These are phyloP conservation scores for Kalmanozyma brasiliensis DNA, from an alignment of 1,284 basidiomycete species.

Conservation along the genomic window DNA sequence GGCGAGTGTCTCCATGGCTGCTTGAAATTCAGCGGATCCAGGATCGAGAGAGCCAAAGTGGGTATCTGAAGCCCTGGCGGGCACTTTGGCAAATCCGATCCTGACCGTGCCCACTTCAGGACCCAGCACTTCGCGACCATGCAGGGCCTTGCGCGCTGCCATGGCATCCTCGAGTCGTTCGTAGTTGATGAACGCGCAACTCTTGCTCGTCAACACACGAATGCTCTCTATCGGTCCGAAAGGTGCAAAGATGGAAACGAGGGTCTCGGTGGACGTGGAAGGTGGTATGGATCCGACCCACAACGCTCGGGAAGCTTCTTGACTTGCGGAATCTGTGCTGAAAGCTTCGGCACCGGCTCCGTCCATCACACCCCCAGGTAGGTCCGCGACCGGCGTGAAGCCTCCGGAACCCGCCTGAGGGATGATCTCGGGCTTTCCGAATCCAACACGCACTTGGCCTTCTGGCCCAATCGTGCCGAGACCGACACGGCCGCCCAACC, in stretches of 20 bases:
- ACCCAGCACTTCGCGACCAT: slow-evolving; percentile 92
- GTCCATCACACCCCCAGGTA: slow-evolving; percentile 6
- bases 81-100: slow-evolving; percentile 95
- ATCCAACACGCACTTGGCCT: slow-evolving; percentile 89
- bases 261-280: slow-evolving; percentile 65
- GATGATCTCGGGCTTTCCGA: slow-evolving; percentile 94
- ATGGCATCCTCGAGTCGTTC: slow-evolving; percentile 96
- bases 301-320: slow-evolving; percentile 52
- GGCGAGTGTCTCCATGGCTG: slow-evolving; percentile 49
- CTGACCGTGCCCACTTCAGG: slow-evolving; percentile 94
- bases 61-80: slow-evolving; percentile 65
- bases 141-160: slow-evolving; percentile 89
- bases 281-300: slow-evolving; percentile 61
- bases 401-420: slow-evolving; percentile 35
- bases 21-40: slow-evolving; percentile 31
- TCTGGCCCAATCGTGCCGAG: slow-evolving; percentile 72
- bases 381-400: slow-evolving; percentile 16
- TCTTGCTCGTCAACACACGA: slow-evolving; percentile 93
- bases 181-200: slow-evolving; percentile 95
- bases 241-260: slow-evolving; percentile 88
- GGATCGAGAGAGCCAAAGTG: slow-evolving; percentile 30
- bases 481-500: slow-evolving; percentile 86
- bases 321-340: slow-evolving; percentile 29
- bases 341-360: slow-evolving; percentile 12
- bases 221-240: slow-evolving; percentile 98